Base-by-base conservation (phyloP, 257 asterid species). In the Plantago ovata region DNA sequence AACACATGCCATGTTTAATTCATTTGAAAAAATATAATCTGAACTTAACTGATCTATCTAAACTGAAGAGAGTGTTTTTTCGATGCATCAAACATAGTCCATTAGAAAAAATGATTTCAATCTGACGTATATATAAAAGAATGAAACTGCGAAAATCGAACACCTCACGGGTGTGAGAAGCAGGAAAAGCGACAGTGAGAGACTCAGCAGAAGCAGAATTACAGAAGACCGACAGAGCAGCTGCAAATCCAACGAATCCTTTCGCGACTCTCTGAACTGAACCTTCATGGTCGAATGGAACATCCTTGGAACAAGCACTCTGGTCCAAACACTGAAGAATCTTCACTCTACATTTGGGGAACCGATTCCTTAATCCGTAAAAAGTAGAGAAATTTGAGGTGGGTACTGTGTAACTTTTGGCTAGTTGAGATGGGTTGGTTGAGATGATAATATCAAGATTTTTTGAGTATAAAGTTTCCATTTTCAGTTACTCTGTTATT, bases 101-200 rank as follows among this genome's bases (percentile, higher is more conserved):
- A 9, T 8, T 18, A 49, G 50, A n/a, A n/a, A n/a, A n/a, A n/a
- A n/a, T n/a, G n/a, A n/a, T n/a, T n/a, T n/a, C n/a, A n/a, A n/a
- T n/a, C n/a, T n/a, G 44, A 40, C 4, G 9, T 2, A 40, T 8
- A 9, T 15, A 10, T 41, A 41, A 41, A 10, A 41, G 14, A 43
- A 2, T 43, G 18, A 44, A 44, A 1, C 18, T 16, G 8, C 9
- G 32, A 18, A 40, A 53, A 10, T 19, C 10, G 14, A 45, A 20
- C 53, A 86, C 97, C 98, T 90, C 96, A 54, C 75, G 89, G 1
- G 79, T 63, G 74, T 78, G 98, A 61, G 98, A 91, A 79, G 81
- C 86, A 44, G 98, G 96, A 60, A 91, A 91, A 13, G 98, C 96
- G 22, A 91, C 86, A 28, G 98, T 91, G 10, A 91, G 61, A 32